Evolutionary conservation across 108 stramenopile genomes (phyloP).

Genomic region (Epithemia pelagica): DNA sequence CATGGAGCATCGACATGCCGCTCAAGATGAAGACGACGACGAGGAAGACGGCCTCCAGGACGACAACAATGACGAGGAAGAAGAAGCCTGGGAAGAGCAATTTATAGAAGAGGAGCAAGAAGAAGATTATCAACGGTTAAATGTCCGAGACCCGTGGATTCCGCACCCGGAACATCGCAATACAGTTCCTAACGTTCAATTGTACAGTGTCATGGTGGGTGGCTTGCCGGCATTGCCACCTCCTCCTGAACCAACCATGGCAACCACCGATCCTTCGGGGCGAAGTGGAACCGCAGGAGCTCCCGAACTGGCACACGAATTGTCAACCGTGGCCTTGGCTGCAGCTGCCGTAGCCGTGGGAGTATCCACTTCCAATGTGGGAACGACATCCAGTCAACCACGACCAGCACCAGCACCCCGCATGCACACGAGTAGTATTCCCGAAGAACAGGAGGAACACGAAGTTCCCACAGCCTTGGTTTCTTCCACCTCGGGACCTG

Average conservation of each 20-base stretch:
- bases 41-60: conserved; percentile 2
- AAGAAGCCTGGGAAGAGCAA: neutral
- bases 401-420: no score
- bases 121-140: conserved; percentile 14
- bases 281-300: neutral
- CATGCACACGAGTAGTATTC: neutral
- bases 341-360: no score
- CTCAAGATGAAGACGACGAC: conserved; percentile 20
- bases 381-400: no score
- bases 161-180: conserved; percentile 77
- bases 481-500: conserved; percentile 10
- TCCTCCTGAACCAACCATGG: conserved; percentile 9
- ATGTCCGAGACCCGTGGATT: conserved; percentile 64
- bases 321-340: conserved; percentile 8
- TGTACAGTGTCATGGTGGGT: conserved; percentile 79
- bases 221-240: conserved; percentile 64
- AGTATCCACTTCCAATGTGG: no score
- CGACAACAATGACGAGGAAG: conserved; percentile 8
- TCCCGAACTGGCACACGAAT: neutral
- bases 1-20: conserved; percentile 13
- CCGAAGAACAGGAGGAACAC: conserved; percentile 22
- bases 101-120: conserved; percentile 9
- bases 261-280: neutral
- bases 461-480: conserved; percentile 30
- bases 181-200: conserved; percentile 72